Percentiles rank a stretch among this genome's conserved stretches.
Conservation (phyloP, 306 rosid genomes). For the Cicer bijugum region DNA sequence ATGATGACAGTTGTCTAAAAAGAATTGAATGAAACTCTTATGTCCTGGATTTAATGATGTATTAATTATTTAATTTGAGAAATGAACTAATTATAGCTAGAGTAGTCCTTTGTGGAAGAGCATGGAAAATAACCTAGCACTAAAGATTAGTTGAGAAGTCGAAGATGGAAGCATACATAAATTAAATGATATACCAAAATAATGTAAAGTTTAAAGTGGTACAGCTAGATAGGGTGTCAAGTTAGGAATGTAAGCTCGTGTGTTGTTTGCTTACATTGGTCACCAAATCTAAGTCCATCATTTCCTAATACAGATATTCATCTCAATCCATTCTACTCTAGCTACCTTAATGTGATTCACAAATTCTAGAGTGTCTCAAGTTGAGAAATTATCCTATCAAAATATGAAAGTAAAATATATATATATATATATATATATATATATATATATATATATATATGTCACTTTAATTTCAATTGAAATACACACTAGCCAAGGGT, state of each 20-base stretch:
- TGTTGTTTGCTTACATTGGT: constrained; percentile 3
- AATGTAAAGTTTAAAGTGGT: constrained; percentile 4
- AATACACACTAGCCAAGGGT: no score
- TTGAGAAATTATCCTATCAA: background rate
- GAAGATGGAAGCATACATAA: background rate
- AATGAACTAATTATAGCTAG: constrained; percentile 5
- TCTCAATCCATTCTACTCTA: background rate
- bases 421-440: no score
- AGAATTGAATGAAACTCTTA: background rate
- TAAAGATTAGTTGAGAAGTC: constrained; percentile 17
- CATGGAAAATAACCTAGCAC: constrained; percentile 14
- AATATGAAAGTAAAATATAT: background rate
- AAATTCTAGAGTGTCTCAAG: background rate
- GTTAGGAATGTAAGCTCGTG: constrained; percentile 27
- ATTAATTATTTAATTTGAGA: constrained; percentile 3
- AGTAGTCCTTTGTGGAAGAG: background rate
- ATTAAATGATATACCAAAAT: constrained; percentile 29
- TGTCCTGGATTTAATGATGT: background rate
- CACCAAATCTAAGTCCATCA: constrained; percentile 22
- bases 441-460: no score
- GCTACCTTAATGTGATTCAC: background rate
- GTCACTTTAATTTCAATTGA: no score
- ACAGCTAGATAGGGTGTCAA: constrained; percentile 7
- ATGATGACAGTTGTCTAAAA: background rate
- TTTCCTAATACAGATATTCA: background rate